phyloP scores from a whole-genome alignment of 2,329 filamentous ascomycete genomes.

The Cryphonectria parasitica region DNA sequence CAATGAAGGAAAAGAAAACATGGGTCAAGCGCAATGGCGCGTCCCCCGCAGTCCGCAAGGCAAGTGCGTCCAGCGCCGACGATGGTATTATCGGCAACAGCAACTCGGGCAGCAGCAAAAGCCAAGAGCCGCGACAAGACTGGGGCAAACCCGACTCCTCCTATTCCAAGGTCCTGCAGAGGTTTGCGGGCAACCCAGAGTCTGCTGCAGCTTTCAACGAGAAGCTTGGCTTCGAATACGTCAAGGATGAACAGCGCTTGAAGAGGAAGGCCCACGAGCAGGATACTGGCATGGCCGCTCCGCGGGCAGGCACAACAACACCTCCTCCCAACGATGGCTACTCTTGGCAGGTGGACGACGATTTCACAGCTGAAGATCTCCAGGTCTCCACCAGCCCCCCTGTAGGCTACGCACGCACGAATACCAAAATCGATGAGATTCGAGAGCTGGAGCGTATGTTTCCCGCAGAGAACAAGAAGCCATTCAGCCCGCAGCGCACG shows the following conservation, averaged over 20 bases:
- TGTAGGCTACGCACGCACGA: slow-evolving; percentile 45
- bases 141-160: slow-evolving; percentile 27
- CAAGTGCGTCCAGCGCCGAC: slow-evolving; percentile 30
- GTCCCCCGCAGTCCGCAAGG: slow-evolving; percentile 39
- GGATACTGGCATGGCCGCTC: background rate
- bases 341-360: slow-evolving; percentile 60
- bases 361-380: slow-evolving; percentile 61
- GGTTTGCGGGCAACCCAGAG: slow-evolving; percentile 10
- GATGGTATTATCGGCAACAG: background rate
- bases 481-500: slow-evolving; percentile 22
- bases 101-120: slow-evolving; percentile 37
- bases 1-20: slow-evolving; percentile 36
- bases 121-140: slow-evolving; percentile 34
- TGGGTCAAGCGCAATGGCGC: slow-evolving; percentile 42
- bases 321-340: slow-evolving; percentile 50
- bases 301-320: slow-evolving; percentile 32
- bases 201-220: slow-evolving; percentile 17
- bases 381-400: slow-evolving; percentile 62
- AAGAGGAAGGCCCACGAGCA: slow-evolving; percentile 12
- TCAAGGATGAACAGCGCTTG: slow-evolving; percentile 10
- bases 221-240: slow-evolving; percentile 11
- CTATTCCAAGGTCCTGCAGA: slow-evolving; percentile 3
- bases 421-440: slow-evolving; percentile 43
- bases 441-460: slow-evolving; percentile 37
- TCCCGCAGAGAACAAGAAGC: slow-evolving; percentile 8